These are phyloP conservation scores for Huntiella bhutanensis DNA, from an alignment of 2,329 filamentous ascomycete genomes.

Conservation along the genomic window DNA sequence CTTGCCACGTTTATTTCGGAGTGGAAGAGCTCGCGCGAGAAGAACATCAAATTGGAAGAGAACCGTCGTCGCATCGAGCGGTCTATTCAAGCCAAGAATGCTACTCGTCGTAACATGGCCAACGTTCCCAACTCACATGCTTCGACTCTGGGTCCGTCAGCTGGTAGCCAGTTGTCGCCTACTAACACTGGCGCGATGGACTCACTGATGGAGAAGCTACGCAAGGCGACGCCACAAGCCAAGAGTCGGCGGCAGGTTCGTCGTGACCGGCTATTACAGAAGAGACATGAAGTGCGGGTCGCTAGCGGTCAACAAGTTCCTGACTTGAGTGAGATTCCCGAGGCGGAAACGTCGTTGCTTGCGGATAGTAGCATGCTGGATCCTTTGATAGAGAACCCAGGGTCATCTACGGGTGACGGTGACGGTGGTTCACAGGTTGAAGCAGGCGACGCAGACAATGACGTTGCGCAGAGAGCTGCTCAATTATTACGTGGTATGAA, in stretches of 20 bases:
- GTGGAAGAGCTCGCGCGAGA: slow-evolving; percentile 91
- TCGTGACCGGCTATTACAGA: slow-evolving; percentile 72
- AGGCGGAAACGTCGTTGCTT: slow-evolving; percentile 24
- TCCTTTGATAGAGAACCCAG: slow-evolving; percentile 18
- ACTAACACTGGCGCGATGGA: slow-evolving; percentile 84
- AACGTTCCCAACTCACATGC: slow-evolving; percentile 13
- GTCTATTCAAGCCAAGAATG: slow-evolving; percentile 78
- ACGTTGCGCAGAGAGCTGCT: slow-evolving; percentile 71
- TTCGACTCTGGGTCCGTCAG: slow-evolving; percentile 20
- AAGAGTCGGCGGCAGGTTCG: slow-evolving; percentile 78
- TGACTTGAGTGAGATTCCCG: slow-evolving; percentile 39
- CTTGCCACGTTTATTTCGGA: slow-evolving; percentile 75
- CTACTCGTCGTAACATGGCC: slow-evolving; percentile 41
- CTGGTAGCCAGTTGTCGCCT: slow-evolving; percentile 38
- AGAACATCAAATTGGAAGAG: slow-evolving; percentile 75
- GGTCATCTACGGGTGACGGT: not conserved
- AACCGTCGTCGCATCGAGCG: slow-evolving; percentile 69
- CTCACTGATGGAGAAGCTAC: slow-evolving; percentile 79
- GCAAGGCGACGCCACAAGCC: slow-evolving; percentile 77
- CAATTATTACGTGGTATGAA: slow-evolving; percentile 69
- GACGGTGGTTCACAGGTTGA: not conserved
- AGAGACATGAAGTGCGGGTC: slow-evolving; percentile 73
- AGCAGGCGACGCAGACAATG: slow-evolving; percentile 26
- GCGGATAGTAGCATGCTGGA: slow-evolving; percentile 23
- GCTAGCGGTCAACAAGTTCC: slow-evolving; percentile 81